Conservation (phyloP, 495 filamentous ascomycete genomes). For the Polyplosphaeria fusca region DNA sequence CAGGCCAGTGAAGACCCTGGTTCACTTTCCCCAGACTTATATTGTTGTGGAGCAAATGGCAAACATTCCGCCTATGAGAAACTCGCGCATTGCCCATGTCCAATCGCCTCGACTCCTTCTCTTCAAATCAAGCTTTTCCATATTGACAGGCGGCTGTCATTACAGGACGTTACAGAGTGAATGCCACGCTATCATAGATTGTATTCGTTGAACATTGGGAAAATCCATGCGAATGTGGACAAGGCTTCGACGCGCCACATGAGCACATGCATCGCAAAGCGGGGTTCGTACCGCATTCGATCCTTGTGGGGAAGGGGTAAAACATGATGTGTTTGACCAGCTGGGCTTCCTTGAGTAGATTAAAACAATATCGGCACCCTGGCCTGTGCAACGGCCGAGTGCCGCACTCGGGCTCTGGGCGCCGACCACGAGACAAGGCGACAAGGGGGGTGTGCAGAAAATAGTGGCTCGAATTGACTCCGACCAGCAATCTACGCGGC, state of each 20-base stretch:
- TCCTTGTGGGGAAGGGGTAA: slow-evolving; percentile 10
- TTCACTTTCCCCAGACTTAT: slow-evolving; percentile 12
- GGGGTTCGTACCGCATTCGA: slow-evolving; percentile 7
- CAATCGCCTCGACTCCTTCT: slow-evolving; percentile 2
- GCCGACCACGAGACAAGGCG: too few species aligned
- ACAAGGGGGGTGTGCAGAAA: too few species aligned
- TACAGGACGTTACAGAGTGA: neutral
- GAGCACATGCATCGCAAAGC: slow-evolving; percentile 6
- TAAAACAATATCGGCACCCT: slow-evolving; percentile 17
- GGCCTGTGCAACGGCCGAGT: slow-evolving; percentile 3
- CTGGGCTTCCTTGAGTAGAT: slow-evolving; percentile 2
- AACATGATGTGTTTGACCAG: slow-evolving; percentile 1
- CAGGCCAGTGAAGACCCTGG: slow-evolving; percentile 7
- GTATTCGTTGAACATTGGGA: neutral
- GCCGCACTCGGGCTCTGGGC: too few species aligned
- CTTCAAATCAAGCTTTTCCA: slow-evolving; percentile 1
- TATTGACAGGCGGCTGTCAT: slow-evolving; percentile 10
- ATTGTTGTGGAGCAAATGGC: slow-evolving; percentile 5
- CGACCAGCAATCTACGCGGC: too few species aligned
- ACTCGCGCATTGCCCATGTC: slow-evolving; percentile 4
- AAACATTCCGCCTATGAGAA: slow-evolving; percentile 1
- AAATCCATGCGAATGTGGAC: neutral
- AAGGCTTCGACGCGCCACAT: slow-evolving; percentile 16
- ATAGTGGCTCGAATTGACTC: too few species aligned
- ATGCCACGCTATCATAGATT: neutral